Evolutionary conservation across 1,139 yeast species (phyloP).

Genomic region (Debaryomyces nepalensis): DNA sequence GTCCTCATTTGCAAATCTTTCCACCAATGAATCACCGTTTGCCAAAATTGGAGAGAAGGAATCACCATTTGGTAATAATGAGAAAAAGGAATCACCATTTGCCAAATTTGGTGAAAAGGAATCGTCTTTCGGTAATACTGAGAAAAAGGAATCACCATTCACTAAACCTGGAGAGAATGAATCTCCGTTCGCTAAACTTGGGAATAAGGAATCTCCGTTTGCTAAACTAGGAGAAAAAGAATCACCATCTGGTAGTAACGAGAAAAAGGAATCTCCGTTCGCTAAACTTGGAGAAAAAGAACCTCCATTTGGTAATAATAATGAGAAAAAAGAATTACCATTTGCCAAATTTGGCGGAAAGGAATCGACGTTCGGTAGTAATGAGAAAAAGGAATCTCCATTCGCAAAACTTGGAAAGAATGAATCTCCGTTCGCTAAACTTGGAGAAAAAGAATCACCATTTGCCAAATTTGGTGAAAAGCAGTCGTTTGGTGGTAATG

Average conservation of each 20-base stretch:
- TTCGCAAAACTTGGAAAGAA: slow-evolving; percentile 5
- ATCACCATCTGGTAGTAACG: background rate
- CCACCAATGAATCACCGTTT: slow-evolving; percentile 5
- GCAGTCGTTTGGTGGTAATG: background rate
- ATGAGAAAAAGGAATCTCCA: slow-evolving; percentile 9
- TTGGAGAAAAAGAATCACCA: slow-evolving; percentile 10
- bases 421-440: slow-evolving; percentile 7
- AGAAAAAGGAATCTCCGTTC: slow-evolving; percentile 13
- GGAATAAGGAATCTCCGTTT: slow-evolving; percentile 15
- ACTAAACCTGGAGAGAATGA: slow-evolving; percentile 3
- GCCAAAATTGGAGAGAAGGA: slow-evolving; percentile 7
- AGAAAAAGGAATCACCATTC: slow-evolving; percentile 12
- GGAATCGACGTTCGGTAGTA: slow-evolving; percentile 12
- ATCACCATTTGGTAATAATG: slow-evolving; percentile 11
- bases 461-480: slow-evolving; percentile 9
- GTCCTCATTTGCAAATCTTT: slow-evolving; percentile 15
- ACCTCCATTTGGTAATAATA: slow-evolving; percentile 2
- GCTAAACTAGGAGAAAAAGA: background rate
- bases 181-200: slow-evolving; percentile 13
- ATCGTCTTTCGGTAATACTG: slow-evolving; percentile 12
- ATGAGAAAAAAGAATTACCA: slow-evolving; percentile 10
- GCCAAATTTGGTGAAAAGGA: slow-evolving; percentile 1
- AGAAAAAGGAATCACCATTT: slow-evolving; percentile 1
- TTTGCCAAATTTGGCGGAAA: slow-evolving; percentile 10
- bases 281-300: slow-evolving; percentile 5